Evolutionary conservation across 305 asterid genomes (phyloP).

Genomic region (Euphrasia arctica): DNA sequence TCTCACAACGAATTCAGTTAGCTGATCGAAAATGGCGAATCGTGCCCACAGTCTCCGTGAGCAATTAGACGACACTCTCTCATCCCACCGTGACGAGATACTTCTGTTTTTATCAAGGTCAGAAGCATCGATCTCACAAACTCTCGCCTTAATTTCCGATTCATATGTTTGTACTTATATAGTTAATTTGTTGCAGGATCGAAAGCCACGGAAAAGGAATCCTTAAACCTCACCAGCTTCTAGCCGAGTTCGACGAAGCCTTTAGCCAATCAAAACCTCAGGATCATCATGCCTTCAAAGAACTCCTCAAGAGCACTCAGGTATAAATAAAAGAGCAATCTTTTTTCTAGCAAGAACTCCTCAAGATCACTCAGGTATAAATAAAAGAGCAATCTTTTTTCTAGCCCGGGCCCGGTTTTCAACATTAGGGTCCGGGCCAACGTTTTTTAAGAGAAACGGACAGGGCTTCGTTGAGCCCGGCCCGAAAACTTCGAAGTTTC

Average conservation of each 20-base stretch:
- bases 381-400: background rate
- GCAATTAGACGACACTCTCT: slow-evolving; percentile 65
- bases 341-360: slow-evolving; percentile 38
- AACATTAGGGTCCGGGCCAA: background rate
- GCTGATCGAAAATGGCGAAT: slow-evolving; percentile 49
- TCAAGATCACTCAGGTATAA: slow-evolving; percentile 73
- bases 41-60: slow-evolving; percentile 81
- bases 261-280: slow-evolving; percentile 35
- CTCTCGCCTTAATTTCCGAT: background rate
- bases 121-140: background rate
- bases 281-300: slow-evolving; percentile 61
- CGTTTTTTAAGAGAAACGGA: background rate
- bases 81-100: slow-evolving; percentile 62
- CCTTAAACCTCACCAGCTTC: slow-evolving; percentile 66
- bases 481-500: too few relatives aligned
- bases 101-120: slow-evolving; percentile 62
- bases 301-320: slow-evolving; percentile 72
- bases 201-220: slow-evolving; percentile 81
- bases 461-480: too few relatives aligned
- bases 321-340: slow-evolving; percentile 26
- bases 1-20: slow-evolving; percentile 34
- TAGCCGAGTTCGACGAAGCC: slow-evolving; percentile 72
- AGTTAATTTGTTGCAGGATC: slow-evolving; percentile 35
- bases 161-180: background rate
- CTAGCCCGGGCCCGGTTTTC: background rate